Evolutionary conservation across 2,329 filamentous ascomycete species (phyloP), one percentile per base, ranked within the genome.

Genomic region (Pestalotiopsis sp.): DNA sequence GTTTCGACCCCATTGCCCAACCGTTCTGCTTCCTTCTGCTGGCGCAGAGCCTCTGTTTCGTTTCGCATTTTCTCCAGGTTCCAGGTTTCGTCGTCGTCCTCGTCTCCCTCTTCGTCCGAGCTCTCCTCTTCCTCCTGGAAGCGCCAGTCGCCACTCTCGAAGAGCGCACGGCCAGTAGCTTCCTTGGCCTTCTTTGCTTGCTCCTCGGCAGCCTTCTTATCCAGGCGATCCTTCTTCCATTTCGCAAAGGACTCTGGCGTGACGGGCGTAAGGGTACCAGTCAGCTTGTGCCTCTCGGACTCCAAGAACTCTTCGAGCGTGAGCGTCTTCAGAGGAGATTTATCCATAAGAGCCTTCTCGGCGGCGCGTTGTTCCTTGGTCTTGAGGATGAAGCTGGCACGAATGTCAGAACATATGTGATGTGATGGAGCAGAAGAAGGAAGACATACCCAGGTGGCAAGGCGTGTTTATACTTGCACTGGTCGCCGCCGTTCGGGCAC

Each of bases 391-490:
- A 98, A 99, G 69, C 94, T 97, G 76, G 62, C 41, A 41, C 14
- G 12, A 20, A 61, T 62, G 62, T 72, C 66, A 74, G 70, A 59
- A 68, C 2, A 12, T 17, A 11, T 38, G 65, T 49, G 7, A 36
- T 36, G 9, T 4, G 57, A 39, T 17, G 14, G 38, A 38, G 27
- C 23, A 70, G 66, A 45, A 49, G 5, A 67, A 56, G 49, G 39
- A 56, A 39, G 56, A 89, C 92, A 78, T 89, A 97, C 93, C 96
- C 96, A 77, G 95, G 93, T 75, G 97, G 96, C 76, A 99, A 87
- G 77, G 93, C 94, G 81, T 99, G 96, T 83, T 93, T 95, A 80
- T 99, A 99, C 92, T 96, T 98, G 92, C 96, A 99, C 82, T 97
- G 94, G 79, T 99, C 92, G 72, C 93, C 95, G 73, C 94, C 95